These are phyloP conservation scores for Jasminum sambac DNA, from an alignment of 257 asterid genomes.

Conservation along the genomic window DNA sequence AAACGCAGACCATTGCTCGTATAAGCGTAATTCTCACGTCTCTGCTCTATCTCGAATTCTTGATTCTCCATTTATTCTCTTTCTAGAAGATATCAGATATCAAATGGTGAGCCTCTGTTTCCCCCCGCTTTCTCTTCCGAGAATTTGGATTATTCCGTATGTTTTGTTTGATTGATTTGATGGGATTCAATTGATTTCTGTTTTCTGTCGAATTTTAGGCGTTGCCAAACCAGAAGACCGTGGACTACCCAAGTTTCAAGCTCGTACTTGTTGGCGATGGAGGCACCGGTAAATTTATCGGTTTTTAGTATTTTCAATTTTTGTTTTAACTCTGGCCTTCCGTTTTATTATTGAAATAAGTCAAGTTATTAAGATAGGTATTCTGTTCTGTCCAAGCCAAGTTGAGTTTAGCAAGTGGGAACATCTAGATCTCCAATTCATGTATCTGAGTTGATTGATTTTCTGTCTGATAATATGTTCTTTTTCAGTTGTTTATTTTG, in stretches of 20 bases:
- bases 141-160: not conserved
- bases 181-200: not conserved
- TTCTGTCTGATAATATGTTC: not conserved
- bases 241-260: conserved; percentile 79
- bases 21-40: not conserved
- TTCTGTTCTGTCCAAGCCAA: not conserved
- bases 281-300: conserved; percentile 54
- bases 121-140: not conserved
- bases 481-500: not conserved
- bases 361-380: not conserved
- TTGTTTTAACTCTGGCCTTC: not conserved
- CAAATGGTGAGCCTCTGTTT: conserved; percentile 25
- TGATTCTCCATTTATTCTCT: not conserved
- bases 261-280: conserved; percentile 83
- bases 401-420: not conserved
- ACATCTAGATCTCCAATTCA: not conserved
- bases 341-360: not conserved
- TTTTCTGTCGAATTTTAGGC: conserved; percentile 34
- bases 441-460: not conserved
- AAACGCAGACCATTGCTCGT: not conserved
- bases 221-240: conserved; percentile 71
- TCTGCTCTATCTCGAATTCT: not conserved
- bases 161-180: not conserved
- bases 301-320: not conserved
- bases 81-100: not conserved